Conservation (phyloP, 1,139 yeast genomes). For the Blastobotrys aristatus region DNA sequence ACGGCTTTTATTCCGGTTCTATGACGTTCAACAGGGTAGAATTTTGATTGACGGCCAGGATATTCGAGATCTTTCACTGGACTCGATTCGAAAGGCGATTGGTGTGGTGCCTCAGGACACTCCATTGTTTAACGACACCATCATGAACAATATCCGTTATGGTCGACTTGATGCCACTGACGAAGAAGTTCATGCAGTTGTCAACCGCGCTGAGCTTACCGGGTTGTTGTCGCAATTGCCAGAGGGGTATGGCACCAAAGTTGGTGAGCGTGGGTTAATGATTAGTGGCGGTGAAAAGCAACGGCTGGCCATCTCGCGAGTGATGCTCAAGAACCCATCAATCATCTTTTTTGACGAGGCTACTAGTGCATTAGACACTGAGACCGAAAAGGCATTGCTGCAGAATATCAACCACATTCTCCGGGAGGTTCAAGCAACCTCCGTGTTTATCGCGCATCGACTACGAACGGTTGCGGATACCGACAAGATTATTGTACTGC, state of each 20-base stretch:
- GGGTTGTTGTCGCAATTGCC: slow-evolving; percentile 66
- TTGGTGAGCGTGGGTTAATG: slow-evolving; percentile 99
- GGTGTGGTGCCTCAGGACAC: slow-evolving; percentile 99
- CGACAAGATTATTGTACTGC: slow-evolving; percentile 84
- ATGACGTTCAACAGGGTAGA: slow-evolving; percentile 74
- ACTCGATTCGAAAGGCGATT: slow-evolving; percentile 63
- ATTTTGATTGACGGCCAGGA: slow-evolving; percentile 89
- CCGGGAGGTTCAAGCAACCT: slow-evolving; percentile 56
- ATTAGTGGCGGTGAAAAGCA: slow-evolving; percentile 98
- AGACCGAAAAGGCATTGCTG: slow-evolving; percentile 82
- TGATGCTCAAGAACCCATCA: slow-evolving; percentile 76
- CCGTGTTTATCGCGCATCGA: slow-evolving; percentile 90
- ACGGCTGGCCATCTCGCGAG: slow-evolving; percentile 86
- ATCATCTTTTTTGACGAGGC: slow-evolving; percentile 96
- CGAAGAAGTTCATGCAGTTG: slow-evolving; percentile 61
- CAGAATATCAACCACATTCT: slow-evolving; percentile 65
- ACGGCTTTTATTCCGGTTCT: slow-evolving; percentile 79
- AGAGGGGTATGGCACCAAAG: slow-evolving; percentile 76
- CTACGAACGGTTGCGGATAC: slow-evolving; percentile 91
- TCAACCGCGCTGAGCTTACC: slow-evolving; percentile 65
- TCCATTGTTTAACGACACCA: slow-evolving; percentile 88
- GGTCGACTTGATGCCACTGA: slow-evolving; percentile 74
- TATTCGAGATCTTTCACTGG: slow-evolving; percentile 67
- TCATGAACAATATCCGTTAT: slow-evolving; percentile 79
- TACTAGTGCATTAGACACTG: slow-evolving; percentile 93